phyloP scores from a whole-genome alignment of 2,329 filamentous ascomycete genomes.

The Ophiognomonia clavigignenti-juglandacearum region DNA sequence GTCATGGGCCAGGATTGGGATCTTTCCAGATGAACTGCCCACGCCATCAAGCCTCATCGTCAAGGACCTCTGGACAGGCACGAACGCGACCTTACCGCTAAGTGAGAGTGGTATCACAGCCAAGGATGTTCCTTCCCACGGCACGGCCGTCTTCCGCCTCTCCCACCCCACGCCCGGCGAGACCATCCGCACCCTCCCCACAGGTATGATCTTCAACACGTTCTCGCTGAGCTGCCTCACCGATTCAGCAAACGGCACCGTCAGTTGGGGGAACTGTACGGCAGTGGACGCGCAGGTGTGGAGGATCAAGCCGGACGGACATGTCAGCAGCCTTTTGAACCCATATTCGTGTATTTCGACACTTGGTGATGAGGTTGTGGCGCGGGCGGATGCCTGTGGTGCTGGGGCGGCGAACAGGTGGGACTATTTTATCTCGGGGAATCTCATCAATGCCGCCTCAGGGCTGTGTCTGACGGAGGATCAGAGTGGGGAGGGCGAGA shows the following conservation, averaged over 20 bases:
- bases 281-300: slow-evolving; percentile 38
- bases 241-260: slow-evolving; percentile 20
- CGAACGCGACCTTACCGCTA: slow-evolving; percentile 20
- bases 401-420: slow-evolving; percentile 29
- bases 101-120: slow-evolving; percentile 20
- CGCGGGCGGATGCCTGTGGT: slow-evolving; percentile 16
- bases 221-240: slow-evolving; percentile 38
- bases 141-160: slow-evolving; percentile 38
- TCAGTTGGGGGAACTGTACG: slow-evolving; percentile 32
- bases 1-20: slow-evolving; percentile 30
- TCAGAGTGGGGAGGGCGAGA: slow-evolving; percentile 7
- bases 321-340: slow-evolving; percentile 31
- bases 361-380: slow-evolving; percentile 15
- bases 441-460: slow-evolving; percentile 31
- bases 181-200: slow-evolving; percentile 29
- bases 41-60: slow-evolving; percentile 25
- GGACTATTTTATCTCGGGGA: slow-evolving; percentile 38
- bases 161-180: slow-evolving; percentile 23
- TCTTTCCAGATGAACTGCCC: slow-evolving; percentile 24
- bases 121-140: slow-evolving; percentile 29
- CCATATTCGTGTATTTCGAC: slow-evolving; percentile 28
- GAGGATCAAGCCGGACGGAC: slow-evolving; percentile 28
- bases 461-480: slow-evolving; percentile 35
- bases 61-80: slow-evolving; percentile 39
- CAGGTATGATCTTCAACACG: slow-evolving; percentile 46